Evolutionary conservation across 2,329 filamentous ascomycete genomes (phyloP), one percentile per base, ranked within the genome.

Genomic region (Hymenoscyphus occultus): DNA sequence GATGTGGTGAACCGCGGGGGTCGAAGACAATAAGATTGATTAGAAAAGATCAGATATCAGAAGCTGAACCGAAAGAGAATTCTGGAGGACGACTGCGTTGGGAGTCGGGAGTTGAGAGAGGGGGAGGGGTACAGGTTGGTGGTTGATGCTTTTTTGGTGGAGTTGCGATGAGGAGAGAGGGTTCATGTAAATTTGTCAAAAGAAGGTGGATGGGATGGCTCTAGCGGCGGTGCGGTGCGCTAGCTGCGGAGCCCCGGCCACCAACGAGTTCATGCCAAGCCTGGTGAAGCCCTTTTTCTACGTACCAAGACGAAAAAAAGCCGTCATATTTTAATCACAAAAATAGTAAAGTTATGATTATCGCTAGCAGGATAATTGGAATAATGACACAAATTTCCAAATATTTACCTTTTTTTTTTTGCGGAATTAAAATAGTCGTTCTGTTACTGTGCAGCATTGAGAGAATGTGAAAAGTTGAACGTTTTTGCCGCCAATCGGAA

Each of bases 21-120:
- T 63, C 48, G 69, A 71, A 69, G 68, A 70, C 67, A 73, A 71
- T 65, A 68, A 66, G 40, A 72, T 72, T 66, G 40, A 72, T 72
- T 72, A 73, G 64, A 65, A 70, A 72, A 65, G 59, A 64, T 39
- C 9, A 61, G 65, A 69, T 63, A 62, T 65, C 40, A 62, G 69
- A 71, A 71, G 64, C 40, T 63, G 68, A 71, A 71, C 65, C 56
- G 65, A 71, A 71, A 61, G 57, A 56, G 54, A 68, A 67, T 71
- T 72, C 69, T 66, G 65, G 64, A 63, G 67, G 65, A 69, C 56
- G 64, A 68, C 63, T 66, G 66, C 56, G 59, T 32, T 59, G 60
- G 9, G 60, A 56, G 56, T 28, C 28, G 28, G 28, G 28, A 28
- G 28, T 28, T 28, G 28, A 61, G 65, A 40, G 56, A 59, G 65